Base-by-base conservation (phyloP, 495 filamentous ascomycete genomes). In the Hypoxylon trugodes region DNA sequence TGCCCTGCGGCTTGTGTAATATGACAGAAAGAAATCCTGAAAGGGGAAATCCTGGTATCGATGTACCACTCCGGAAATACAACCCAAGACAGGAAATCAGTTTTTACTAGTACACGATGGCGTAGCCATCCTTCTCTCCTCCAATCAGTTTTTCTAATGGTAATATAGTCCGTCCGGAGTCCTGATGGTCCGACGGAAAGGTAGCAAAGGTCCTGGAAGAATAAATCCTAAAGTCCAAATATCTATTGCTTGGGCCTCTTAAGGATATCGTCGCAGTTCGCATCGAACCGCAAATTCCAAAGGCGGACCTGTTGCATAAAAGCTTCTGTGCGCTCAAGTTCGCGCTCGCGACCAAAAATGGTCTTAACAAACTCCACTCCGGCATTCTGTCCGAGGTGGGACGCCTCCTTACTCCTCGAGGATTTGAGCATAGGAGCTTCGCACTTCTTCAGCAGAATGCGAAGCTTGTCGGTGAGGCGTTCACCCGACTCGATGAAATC, bases 351-450 rank as follows among this genome's bases (percentile, higher is more conserved):
- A 65, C 95, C 96, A 70, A 98, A 98, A 63, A 98, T 91, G 41
- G 93, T 91, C 71, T 97, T 91, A 69, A 98, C 94, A 72, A 98
- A 98, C 84, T 97, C 96, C 65, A 88, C 89, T 33, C 96, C 96
- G 56, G 91, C 90, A 72, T 92, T 92, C 82, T 93, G 91, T 68
- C 95, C 96, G 81, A 97, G 92, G 60, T 88, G 87, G 32, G 90
- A 81, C 19, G 84, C 79, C 64, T 87, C 85, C 52, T 84, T 80
- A 33, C 81, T 80, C 76, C 87, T 81, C 69, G 73, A 76, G 63
- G 79, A 80, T 41, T 78, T 79, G 61, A 83, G 79, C 95, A 98
- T 98, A 74, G 89, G 96, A 36, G 89, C 84, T 79, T 98, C 94
- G 69, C 95, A 98, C 10, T 85, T 80, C 79, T 93, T 94, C 65